phyloP scores from a whole-genome alignment of 306 rosid genomes.

The Lathyrus tuberosus region DNA sequence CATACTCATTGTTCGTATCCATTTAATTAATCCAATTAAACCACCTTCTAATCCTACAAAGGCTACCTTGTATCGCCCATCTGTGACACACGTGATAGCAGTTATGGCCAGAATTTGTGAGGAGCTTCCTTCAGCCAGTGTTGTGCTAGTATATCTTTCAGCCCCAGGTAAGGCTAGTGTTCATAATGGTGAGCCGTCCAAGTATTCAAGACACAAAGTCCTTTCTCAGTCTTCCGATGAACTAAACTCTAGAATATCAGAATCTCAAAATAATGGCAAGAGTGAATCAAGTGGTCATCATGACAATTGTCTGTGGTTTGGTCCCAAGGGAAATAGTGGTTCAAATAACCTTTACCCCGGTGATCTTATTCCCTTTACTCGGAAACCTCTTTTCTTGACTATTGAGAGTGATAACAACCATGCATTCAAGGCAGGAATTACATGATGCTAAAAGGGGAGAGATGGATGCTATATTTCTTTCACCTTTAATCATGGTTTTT shows the following conservation, averaged over 20 bases:
- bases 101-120: conserved; percentile 97
- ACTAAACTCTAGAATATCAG: conserved; percentile 51
- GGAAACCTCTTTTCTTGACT: conserved; percentile 92
- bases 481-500: conserved; percentile 75
- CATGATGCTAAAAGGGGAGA: conserved; percentile 95
- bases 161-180: conserved; percentile 87
- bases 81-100: conserved; percentile 87
- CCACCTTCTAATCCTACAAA: conserved; percentile 92
- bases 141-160: conserved; percentile 81
- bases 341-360: conserved; percentile 87
- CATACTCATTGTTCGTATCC: no score
- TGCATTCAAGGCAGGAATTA: conserved; percentile 99
- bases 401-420: conserved; percentile 96
- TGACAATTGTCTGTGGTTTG: conserved; percentile 84
- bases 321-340: conserved; percentile 84
- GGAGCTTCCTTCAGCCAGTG: conserved; percentile 86
- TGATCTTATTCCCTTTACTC: conserved; percentile 91
- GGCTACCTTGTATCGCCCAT: conserved; percentile 86
- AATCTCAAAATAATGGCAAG: conserved; percentile 63
- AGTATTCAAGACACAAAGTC: conserved; percentile 56
- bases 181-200: conserved; percentile 68
- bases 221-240: conserved; percentile 58
- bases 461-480: conserved; percentile 80
- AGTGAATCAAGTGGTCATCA: conserved; percentile 59
- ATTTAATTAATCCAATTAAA: no score